Percentiles rank a stretch among this genome's conserved stretches.
These are phyloP conservation scores for Aspergillus phoenicis DNA, from an alignment of 2,329 filamentous ascomycete species.

Conservation along the genomic window DNA sequence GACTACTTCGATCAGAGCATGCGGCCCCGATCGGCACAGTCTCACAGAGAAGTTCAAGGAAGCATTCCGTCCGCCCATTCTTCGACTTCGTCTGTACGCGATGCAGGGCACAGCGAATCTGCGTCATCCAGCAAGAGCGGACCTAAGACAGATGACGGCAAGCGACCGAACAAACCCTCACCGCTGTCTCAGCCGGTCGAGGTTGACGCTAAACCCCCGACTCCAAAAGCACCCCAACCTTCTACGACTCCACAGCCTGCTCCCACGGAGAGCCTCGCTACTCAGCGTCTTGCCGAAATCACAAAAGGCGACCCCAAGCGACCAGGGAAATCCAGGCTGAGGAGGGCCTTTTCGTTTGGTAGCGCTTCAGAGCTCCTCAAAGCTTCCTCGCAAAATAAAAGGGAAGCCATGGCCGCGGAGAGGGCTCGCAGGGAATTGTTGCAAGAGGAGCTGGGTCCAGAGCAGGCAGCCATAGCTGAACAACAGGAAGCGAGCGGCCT, in stretches of 20 bases:
- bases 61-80: slow-evolving; percentile 57
- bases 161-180: slow-evolving; percentile 68
- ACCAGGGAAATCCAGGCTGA: slow-evolving; percentile 82
- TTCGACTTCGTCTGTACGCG: slow-evolving; percentile 62
- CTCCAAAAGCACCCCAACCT: slow-evolving; percentile 21
- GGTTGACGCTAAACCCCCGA: slow-evolving; percentile 42
- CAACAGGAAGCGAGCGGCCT: slow-evolving; percentile 91
- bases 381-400: slow-evolving; percentile 66
- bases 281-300: slow-evolving; percentile 82
- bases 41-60: slow-evolving; percentile 63
- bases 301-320: slow-evolving; percentile 76
- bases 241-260: slow-evolving; percentile 36
- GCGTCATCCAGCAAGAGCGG: slow-evolving; percentile 24
- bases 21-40: slow-evolving; percentile 43
- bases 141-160: slow-evolving; percentile 66
- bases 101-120: slow-evolving; percentile 25
- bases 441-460: slow-evolving; percentile 74
- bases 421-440: slow-evolving; percentile 68
- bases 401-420: slow-evolving; percentile 49
- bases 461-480: slow-evolving; percentile 87
- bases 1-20: slow-evolving; percentile 37
- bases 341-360: slow-evolving; percentile 93
- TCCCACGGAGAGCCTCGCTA: slow-evolving; percentile 65
- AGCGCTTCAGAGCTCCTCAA: slow-evolving; percentile 88
- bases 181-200: slow-evolving; percentile 71